Percentiles rank a stretch among this genome's conserved stretches.
These are phyloP conservation scores for Tetrahymena borealis DNA, from an alignment of 73 alveolate genomes.

Conservation along the genomic window DNA sequence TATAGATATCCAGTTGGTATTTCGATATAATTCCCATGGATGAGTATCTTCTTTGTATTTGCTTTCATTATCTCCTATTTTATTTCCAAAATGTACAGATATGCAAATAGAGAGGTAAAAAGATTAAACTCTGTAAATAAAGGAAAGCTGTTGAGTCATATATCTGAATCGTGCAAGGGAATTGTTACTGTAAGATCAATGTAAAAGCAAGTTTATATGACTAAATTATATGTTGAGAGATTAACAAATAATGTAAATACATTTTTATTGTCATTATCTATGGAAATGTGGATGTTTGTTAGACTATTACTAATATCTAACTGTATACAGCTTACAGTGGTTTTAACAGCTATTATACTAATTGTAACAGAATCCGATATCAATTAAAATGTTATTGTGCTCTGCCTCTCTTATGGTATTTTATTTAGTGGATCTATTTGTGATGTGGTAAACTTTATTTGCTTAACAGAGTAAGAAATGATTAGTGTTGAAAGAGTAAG, in stretches of 20 bases:
- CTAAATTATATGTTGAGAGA: background rate
- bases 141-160: constrained; percentile 1
- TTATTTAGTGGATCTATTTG: background rate
- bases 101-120: constrained; percentile 15
- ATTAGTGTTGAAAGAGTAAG: constrained; percentile 28
- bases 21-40: constrained; percentile 7
- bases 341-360: background rate
- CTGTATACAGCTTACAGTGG: background rate
- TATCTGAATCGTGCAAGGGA: constrained; percentile 24
- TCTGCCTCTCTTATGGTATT: constrained; percentile 18
- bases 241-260: background rate
- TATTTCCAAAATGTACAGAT: constrained; percentile 1
- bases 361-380: background rate
- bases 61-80: background rate
- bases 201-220: background rate
- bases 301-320: constrained; percentile 21
- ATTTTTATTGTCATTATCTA: constrained; percentile 3
- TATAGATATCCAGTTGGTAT: constrained; percentile 9
- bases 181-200: constrained; percentile 2
- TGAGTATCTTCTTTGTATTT: background rate
- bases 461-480: constrained; percentile 7
- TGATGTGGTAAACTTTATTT: constrained; percentile 9
- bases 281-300: constrained; percentile 13
- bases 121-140: constrained; percentile 16
- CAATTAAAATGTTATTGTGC: background rate